Conservation (phyloP, 164 flowering plant genomes). For the Liquidambar formosana region DNA sequence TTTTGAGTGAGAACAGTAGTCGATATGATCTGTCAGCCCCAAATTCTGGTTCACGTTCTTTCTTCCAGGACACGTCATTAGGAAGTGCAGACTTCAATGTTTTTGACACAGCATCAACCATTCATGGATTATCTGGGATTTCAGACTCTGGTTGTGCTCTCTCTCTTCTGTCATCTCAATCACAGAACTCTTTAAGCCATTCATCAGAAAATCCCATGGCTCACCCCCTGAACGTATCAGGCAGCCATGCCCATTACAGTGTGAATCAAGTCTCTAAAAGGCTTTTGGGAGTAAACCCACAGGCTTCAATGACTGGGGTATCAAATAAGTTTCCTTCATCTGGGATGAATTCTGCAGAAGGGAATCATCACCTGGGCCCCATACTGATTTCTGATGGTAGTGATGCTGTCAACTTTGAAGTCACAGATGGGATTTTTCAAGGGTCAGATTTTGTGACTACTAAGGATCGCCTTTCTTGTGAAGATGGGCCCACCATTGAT, state of each 20-base stretch:
- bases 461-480: slow-evolving; percentile 30
- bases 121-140: slow-evolving; percentile 42
- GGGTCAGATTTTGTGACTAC: slow-evolving; percentile 25
- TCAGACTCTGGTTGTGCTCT: slow-evolving; percentile 64
- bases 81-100: slow-evolving; percentile 36
- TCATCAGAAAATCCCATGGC: slow-evolving; percentile 39
- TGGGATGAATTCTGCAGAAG: slow-evolving; percentile 31
- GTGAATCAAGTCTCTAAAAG: slow-evolving; percentile 31
- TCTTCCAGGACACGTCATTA: slow-evolving; percentile 26
- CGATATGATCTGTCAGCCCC: slow-evolving; percentile 26
- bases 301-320: slow-evolving; percentile 34
- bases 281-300: slow-evolving; percentile 28
- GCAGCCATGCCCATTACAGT: slow-evolving; percentile 25
- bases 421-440: slow-evolving; percentile 30
- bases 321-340: slow-evolving; percentile 38
- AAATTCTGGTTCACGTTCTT: slow-evolving; percentile 25
- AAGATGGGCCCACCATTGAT: slow-evolving; percentile 40
- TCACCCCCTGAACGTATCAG: slow-evolving; percentile 25
- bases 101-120: slow-evolving; percentile 34
- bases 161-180: slow-evolving; percentile 82
- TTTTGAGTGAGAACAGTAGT: slow-evolving; percentile 21
- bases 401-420: slow-evolving; percentile 31
- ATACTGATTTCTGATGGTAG: slow-evolving; percentile 33
- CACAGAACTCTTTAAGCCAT: slow-evolving; percentile 41
- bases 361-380: slow-evolving; percentile 32